Percentiles rank a stretch among this genome's conserved stretches.
phyloP scores from a whole-genome alignment of 148 eudicot genomes.

The Diospyros lotus region DNA sequence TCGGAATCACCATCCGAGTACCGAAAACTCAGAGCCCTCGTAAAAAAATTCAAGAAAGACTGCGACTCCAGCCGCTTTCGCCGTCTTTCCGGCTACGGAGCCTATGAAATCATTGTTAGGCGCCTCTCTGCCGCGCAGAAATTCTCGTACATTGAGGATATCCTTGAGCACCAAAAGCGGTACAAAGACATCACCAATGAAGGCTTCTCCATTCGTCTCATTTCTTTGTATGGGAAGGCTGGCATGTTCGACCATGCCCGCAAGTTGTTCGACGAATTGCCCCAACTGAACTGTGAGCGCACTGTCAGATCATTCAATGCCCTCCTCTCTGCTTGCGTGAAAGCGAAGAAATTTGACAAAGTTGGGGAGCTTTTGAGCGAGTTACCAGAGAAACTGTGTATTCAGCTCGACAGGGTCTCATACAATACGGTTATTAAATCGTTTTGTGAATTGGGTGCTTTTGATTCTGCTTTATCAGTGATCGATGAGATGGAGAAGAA shows the following conservation, averaged over 20 bases:
- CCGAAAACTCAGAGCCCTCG: constrained; percentile 25
- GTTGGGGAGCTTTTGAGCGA: constrained; percentile 33
- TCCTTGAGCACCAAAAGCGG: constrained; percentile 55
- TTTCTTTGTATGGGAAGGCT: constrained; percentile 45
- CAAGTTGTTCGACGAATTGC: constrained; percentile 73
- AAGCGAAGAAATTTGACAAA: constrained; percentile 36
- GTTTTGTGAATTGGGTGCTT: constrained; percentile 36
- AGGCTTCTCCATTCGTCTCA: constrained; percentile 43
- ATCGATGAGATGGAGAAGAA: constrained; percentile 47
- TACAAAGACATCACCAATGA: constrained; percentile 37
- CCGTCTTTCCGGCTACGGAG: constrained; percentile 6
- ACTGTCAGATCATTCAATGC: constrained; percentile 57
- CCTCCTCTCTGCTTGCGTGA: constrained; percentile 55
- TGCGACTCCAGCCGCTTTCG: constrained; percentile 30
- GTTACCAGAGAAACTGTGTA: constrained; percentile 28
- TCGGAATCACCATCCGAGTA: too few relatives aligned
- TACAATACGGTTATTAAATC: constrained; percentile 42
- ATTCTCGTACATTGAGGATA: constrained; percentile 48
- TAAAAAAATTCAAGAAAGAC: constrained; percentile 34
- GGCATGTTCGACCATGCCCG: constrained; percentile 62
- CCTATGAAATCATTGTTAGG: constrained; percentile 38
- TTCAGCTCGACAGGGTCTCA: constrained; percentile 44
- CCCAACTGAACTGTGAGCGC: constrained; percentile 30
- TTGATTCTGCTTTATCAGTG: constrained; percentile 29
- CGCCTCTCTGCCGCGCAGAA: constrained; percentile 44